These are phyloP conservation scores for Carex kokanica DNA, from an alignment of 176 grass and related monocot species.

Conservation along the genomic window DNA sequence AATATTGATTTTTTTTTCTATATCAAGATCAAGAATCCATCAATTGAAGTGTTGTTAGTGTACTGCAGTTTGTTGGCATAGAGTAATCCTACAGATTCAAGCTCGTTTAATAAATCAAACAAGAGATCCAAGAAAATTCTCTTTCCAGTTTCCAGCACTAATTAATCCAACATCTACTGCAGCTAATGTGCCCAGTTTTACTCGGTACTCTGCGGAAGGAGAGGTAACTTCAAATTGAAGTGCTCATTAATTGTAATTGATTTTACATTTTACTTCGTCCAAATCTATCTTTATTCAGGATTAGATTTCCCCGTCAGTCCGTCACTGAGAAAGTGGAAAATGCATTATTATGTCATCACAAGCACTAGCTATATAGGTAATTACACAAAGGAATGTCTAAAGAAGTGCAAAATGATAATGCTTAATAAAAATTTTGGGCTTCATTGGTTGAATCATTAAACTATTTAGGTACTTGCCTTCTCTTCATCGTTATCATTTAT, in stretches of 20 bases:
- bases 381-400: conserved; percentile 12
- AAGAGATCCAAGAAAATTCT: neutral
- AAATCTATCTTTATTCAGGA: neutral
- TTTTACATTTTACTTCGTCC: neutral
- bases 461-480: neutral
- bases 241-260: neutral
- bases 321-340: conserved; percentile 22
- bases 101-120: neutral
- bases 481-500: neutral
- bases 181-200: neutral
- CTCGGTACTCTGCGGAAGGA: neutral
- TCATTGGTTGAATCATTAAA: conserved; percentile 14
- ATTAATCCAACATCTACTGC: neutral
- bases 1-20: neutral
- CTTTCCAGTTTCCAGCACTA: neutral
- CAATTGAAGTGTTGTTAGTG: neutral
- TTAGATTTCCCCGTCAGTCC: conserved; percentile 16
- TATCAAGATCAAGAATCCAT: neutral
- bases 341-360: conserved; percentile 3
- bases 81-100: neutral
- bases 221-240: neutral
- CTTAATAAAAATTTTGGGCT: neutral
- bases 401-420: conserved; percentile 14
- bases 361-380: conserved; percentile 15
- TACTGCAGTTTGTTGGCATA: neutral